Evolutionary conservation across 441 rosid genomes (phyloP), one percentile per base, ranked within the genome.

Genomic region (Jatropha podagrica): DNA sequence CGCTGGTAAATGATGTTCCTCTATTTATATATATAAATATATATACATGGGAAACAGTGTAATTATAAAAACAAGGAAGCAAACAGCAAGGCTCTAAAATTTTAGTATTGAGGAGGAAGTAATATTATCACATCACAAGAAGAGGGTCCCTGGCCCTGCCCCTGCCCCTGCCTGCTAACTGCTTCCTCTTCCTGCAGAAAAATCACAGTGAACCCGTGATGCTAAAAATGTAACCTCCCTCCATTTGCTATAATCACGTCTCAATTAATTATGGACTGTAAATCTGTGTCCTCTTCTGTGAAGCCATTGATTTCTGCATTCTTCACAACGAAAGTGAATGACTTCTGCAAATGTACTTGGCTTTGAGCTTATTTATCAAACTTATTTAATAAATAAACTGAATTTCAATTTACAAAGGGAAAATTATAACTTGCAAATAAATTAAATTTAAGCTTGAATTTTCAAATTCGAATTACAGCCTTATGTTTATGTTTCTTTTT

Each of bases 51-150:
- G 38, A 55, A 72, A 60, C 18, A 51, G 38, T 46, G 74, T 15
- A 44, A 37, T 32, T 32, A 32, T 32, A 32, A 32, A 32, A 32
- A 32, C 32, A 17, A 49, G 7, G 9, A 37, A 3, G 13, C 26
- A 59, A 48, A 27, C 5, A 32, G 18, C 20, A n/a, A 11, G 9
- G 23, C 9, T 46, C 17, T 46, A 48, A 46, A 13, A 32, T 20
- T 27, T 52, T 52, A 1, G 32, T 42, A 42, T 42, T 42, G 9
- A 42, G 46, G 0, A 7, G 38, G 62, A 10, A 14, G 11, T 20
- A 7, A 20, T 18, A 65, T 68, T 40, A 62, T 59, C 76, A 9
- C 59, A 56, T 65, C 77, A 74, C 76, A 68, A 70, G 46, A 32
- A 32, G 69, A 49, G 74, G 15, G 54, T 40, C 51, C 69, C 42